phyloP scores from a whole-genome alignment of 805 yeast species.

The Lipomyces orientalis region DNA sequence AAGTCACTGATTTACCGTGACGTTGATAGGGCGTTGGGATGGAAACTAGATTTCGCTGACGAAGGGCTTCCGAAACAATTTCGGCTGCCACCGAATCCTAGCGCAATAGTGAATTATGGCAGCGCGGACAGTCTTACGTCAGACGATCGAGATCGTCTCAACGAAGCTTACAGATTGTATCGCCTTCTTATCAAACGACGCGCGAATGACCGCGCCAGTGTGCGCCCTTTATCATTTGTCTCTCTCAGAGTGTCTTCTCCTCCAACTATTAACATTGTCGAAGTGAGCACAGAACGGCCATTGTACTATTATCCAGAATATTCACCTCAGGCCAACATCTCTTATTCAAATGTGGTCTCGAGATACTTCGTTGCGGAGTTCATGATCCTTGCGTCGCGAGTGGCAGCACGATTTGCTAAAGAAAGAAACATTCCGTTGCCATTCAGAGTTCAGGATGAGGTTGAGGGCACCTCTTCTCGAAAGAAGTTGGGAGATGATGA shows the following conservation, averaged over 20 bases:
- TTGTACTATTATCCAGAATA: slow-evolving; percentile 1
- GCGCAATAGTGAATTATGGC: background rate
- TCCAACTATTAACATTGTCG: background rate
- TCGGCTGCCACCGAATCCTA: background rate
- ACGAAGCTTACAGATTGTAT: slow-evolving; percentile 6
- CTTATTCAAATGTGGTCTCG: slow-evolving; percentile 51
- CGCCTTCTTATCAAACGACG: slow-evolving; percentile 5
- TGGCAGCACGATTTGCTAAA: slow-evolving; percentile 41
- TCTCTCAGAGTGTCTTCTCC: background rate
- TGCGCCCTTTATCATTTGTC: background rate
- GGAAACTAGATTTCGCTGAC: slow-evolving; percentile 20
- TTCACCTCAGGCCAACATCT: slow-evolving; percentile 20
- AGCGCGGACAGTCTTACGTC: slow-evolving; percentile 12
- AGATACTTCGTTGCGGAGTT: slow-evolving; percentile 75
- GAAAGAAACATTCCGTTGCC: slow-evolving; percentile 41
- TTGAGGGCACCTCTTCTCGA: background rate
- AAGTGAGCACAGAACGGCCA: slow-evolving; percentile 8
- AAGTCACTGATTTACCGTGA: slow-evolving; percentile 64
- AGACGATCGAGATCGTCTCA: slow-evolving; percentile 16
- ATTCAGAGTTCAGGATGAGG: slow-evolving; percentile 21
- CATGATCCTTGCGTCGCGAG: slow-evolving; percentile 80
- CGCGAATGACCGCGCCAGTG: slow-evolving; percentile 2
- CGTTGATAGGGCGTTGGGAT: slow-evolving; percentile 55
- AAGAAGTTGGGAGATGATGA: background rate
- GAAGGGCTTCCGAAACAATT: slow-evolving; percentile 6